Conservation (phyloP, 305 asterid species). For the Fraxinus latifolia region DNA sequence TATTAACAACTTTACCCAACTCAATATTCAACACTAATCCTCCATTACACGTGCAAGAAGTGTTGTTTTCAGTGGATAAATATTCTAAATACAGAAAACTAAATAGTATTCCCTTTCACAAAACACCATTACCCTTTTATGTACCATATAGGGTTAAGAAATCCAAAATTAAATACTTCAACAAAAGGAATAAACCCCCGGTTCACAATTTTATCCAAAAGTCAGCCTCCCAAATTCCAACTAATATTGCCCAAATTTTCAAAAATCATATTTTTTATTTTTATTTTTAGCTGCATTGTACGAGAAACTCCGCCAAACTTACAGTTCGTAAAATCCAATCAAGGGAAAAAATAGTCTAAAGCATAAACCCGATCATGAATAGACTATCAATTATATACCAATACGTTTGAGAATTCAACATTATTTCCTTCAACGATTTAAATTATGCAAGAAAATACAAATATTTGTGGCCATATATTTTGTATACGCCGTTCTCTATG, state of each 20-base stretch:
- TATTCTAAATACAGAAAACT: neutral
- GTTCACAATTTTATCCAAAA: neutral
- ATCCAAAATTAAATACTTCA: neutral
- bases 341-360: neutral
- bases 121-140: neutral
- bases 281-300: neutral
- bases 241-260: neutral
- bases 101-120: neutral
- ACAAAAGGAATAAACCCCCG: neutral
- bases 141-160: neutral
- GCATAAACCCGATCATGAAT: neutral
- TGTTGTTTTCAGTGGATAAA: neutral
- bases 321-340: neutral
- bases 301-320: neutral
- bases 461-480: neutral
- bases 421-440: neutral
- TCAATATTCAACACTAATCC: neutral
- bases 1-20: neutral
- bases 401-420: neutral
- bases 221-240: neutral
- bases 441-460: neutral
- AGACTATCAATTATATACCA: neutral
- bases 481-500: neutral
- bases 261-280: neutral
- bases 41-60: neutral